These are phyloP conservation scores for Trichoderma brevicompactum DNA, from an alignment of 2,329 filamentous ascomycete genomes.

Conservation along the genomic window DNA sequence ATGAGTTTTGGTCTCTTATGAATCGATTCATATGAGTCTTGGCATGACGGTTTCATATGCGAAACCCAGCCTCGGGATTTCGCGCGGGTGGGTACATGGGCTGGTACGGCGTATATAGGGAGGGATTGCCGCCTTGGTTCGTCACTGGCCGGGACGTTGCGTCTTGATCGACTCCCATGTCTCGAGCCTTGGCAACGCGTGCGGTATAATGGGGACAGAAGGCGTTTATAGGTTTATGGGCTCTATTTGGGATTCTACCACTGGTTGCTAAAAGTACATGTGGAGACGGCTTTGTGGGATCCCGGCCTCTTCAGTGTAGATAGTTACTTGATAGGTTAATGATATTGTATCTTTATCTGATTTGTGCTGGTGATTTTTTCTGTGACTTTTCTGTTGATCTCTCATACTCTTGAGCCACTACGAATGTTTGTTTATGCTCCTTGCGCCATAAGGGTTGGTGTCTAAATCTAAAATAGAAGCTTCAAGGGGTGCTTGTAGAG, in stretches of 20 bases:
- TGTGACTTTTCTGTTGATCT: too few relatives aligned
- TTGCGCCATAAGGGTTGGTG: too few relatives aligned
- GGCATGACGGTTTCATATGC: background rate
- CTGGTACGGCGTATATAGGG: background rate
- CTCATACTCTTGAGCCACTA: too few relatives aligned
- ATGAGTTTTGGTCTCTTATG: background rate
- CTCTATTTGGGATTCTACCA: background rate
- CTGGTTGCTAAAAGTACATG: slow-evolving; percentile 8
- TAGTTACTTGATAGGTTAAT: slow-evolving; percentile 5
- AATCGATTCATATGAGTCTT: background rate
- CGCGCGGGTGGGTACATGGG: background rate
- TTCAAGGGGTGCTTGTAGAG: too few relatives aligned
- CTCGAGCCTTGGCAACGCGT: background rate
- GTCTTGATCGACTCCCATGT: background rate
- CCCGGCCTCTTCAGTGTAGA: background rate
- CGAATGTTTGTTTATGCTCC: too few relatives aligned
- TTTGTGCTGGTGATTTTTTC: too few relatives aligned
- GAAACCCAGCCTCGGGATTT: background rate
- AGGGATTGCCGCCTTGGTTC: background rate
- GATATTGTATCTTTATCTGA: background rate
- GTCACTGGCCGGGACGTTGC: background rate
- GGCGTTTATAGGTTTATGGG: background rate
- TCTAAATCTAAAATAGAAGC: too few relatives aligned
- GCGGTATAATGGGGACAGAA: background rate
- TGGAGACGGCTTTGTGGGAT: background rate